A percentile compares a stretch with the other conserved stretches of the same genome.
Evolutionary conservation across 2,329 filamentous ascomycete genomes (phyloP).

Genomic region (Rutstroemia sydowiana): DNA sequence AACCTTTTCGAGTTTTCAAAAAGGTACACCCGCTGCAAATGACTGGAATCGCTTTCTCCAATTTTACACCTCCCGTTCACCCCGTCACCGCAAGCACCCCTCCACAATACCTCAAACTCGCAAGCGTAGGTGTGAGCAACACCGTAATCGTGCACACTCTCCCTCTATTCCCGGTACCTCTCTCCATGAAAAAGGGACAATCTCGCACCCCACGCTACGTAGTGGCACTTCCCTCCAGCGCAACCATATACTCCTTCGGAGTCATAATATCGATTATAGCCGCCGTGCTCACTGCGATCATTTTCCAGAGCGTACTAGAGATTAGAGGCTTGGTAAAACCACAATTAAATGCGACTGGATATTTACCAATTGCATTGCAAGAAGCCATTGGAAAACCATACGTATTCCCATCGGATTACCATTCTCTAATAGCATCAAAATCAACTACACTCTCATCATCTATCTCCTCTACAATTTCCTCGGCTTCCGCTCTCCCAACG

Average conservation of each 20-base stretch:
- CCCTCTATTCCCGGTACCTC: constrained; percentile 28
- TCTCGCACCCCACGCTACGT: constrained; percentile 28
- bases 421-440: neutral
- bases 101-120: constrained; percentile 28
- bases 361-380: constrained; percentile 22
- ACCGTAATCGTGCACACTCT: constrained; percentile 31
- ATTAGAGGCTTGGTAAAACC: constrained; percentile 22
- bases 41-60: constrained; percentile 51
- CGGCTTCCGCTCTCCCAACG: neutral
- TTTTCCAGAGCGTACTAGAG: constrained; percentile 28
- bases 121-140: constrained; percentile 29
- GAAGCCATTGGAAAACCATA: constrained; percentile 24
- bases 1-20: constrained; percentile 45
- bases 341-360: constrained; percentile 20
- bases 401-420: constrained; percentile 10
- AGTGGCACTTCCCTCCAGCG: constrained; percentile 24
- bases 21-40: constrained; percentile 51
- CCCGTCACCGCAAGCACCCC: constrained; percentile 25
- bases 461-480: neutral
- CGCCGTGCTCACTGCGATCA: constrained; percentile 20
- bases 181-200: constrained; percentile 25
- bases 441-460: neutral
- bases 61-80: constrained; percentile 25
- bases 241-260: constrained; percentile 18
- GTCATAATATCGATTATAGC: constrained; percentile 19